Base-by-base conservation (phyloP, 768 basidiomycete species). In the Mrakia frigida region DNA sequence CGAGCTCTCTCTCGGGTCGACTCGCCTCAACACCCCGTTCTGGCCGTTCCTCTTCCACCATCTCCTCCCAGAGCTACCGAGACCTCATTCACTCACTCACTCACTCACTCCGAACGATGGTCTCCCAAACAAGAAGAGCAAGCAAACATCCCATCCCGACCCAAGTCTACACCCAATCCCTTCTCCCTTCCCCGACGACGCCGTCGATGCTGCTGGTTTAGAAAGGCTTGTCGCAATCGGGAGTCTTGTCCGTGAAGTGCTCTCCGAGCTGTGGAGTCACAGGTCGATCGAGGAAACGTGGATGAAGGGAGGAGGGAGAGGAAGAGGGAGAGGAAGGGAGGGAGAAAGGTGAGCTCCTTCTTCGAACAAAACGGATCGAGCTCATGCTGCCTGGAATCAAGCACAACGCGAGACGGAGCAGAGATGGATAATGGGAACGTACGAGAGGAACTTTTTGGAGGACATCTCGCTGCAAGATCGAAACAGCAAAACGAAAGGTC, bases 191-290 rank as follows among this genome's bases (percentile, higher is more conserved):
- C 69, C 41, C 41, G 1, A 28, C 68, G 16, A 31, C 9, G 39
- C 46, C 46, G 46, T 14, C 14, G 41, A 28, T 25, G 33, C 9
- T 21, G 46, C 7, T 37, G 33, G 31, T 70, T 77, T 77, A 77
- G 75, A 77, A 77, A 53, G 76, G 76, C 76, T 77, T 77, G 76
- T 77, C 76, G 39, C 59, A 72, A n/a, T 72, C 76, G 63, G 76
- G 76, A 50, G 65, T 68, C 59, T 63, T 77, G 63, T 77, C 76
- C 25, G 25, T 52, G 65, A 63, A 77, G 76, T 77, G 71, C 56
- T 77, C 76, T 46, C 50, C 65, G 39, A 77, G 31, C 76, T 77
- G 70, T 2, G 6, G 23, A 31, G 28, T 31, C 14, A n/a, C 4
- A 50, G 46, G 3, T 53, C 3, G n/a, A 43, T 7, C 28, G 25